These are phyloP conservation scores for Kondoa malvinella DNA, from an alignment of 768 basidiomycete genomes.

Conservation along the genomic window DNA sequence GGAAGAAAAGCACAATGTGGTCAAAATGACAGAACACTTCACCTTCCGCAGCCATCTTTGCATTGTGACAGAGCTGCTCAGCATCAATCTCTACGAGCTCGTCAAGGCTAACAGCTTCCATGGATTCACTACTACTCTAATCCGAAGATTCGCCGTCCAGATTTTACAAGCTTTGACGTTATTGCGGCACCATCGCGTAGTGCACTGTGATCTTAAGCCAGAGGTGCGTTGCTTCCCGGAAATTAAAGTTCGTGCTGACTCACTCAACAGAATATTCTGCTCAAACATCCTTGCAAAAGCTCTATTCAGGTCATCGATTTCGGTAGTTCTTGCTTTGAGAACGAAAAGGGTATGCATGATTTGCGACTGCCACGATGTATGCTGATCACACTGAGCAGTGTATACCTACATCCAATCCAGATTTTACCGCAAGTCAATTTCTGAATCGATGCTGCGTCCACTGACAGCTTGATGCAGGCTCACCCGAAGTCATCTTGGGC, in stretches of 20 bases:
- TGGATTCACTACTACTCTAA: constrained; percentile 88
- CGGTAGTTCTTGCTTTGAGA: constrained; percentile 93
- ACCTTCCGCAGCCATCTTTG: constrained; percentile 95
- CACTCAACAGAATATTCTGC: constrained; percentile 59
- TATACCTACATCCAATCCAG: constrained; percentile 99
- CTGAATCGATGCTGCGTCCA: no score
- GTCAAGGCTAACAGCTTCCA: constrained; percentile 98
- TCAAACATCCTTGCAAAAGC: constrained; percentile 88
- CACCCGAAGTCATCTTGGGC: constrained; percentile 94
- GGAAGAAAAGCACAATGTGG: constrained; percentile 90
- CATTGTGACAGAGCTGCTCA: constrained; percentile 92
- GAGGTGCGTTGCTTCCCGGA: constrained; percentile 45
- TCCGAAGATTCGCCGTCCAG: constrained; percentile 88
- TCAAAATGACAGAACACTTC: constrained; percentile 96
- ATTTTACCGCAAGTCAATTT: constrained; percentile 53
- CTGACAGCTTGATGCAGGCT: constrained; percentile 30
- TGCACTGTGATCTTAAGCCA: constrained; percentile 96
- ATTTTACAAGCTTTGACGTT: constrained; percentile 80
- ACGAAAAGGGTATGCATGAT: constrained; percentile 55
- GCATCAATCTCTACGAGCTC: constrained; percentile 95
- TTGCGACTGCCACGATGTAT: constrained; percentile 15
- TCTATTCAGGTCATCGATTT: constrained; percentile 98
- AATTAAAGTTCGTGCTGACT: constrained; percentile 11
- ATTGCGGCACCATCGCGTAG: constrained; percentile 92
- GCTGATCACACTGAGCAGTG: constrained; percentile 39